Base-by-base conservation (phyloP, 495 filamentous ascomycete genomes). In the Xylaria palmicola region DNA sequence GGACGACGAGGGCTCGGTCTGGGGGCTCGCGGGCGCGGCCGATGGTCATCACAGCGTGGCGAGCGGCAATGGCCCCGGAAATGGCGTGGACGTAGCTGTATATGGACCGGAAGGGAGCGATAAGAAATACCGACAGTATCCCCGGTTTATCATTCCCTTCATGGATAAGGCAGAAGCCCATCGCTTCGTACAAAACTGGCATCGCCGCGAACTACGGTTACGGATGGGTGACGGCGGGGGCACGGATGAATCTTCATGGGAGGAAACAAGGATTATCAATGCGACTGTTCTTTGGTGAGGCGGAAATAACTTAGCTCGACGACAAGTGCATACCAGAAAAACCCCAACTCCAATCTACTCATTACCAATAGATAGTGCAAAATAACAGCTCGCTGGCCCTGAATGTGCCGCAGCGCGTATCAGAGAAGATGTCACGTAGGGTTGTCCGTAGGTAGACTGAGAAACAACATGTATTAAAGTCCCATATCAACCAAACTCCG, bases 181-280 rank as follows among this genome's bases (percentile, higher is more conserved):
- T 41, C 73, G 85, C 62, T 87, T 87, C 65, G 79, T 83, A 4
- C 73, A 82, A 63, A 64, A 62, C 48, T 86, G 84, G 84, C 83
- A 87, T 71, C 66, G 75, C 29, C 71, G 80, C 45, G 71, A 78
- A 41, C 65, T 84, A 39, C 52, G 34, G 30, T 24, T 65, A n/a
- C 54, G 27, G 19, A 65, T 65, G 69, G 66, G 47, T n/a, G n/a
- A n/a, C 22, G n/a, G 50, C 15, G 47, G 45, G 15, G 60, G 53
- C 13, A 62, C 67, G 9, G 57, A 66, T 6, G 47, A 58, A 24
- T 49, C 27, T 24, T 41, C 44, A 8, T 68, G 67, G 58, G 68
- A 71, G 27, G 64, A 70, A 39, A 64, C 62, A 29, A 68, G 70
- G 39, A 63, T 72, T 39, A 69, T 83, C 6, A 73, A 82, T 64